Evolutionary conservation across 2,329 filamentous ascomycete species (phyloP).

Genomic region (Fulvia fulva): DNA sequence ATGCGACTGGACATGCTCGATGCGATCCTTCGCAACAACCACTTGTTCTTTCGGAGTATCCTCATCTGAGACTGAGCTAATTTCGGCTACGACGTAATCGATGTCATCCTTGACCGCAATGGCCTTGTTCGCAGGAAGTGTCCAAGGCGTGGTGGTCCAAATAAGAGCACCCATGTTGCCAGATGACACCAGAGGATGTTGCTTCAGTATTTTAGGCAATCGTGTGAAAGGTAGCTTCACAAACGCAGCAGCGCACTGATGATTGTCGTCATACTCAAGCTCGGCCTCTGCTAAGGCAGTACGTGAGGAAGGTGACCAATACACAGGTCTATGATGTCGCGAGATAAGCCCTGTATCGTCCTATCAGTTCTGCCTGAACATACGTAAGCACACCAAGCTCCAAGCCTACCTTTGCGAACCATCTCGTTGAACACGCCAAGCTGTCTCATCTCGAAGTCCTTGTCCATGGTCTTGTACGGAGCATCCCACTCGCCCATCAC

Average conservation of each 20-base stretch:
- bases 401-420: conserved; percentile 53
- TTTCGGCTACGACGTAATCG: conserved; percentile 54
- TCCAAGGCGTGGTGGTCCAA: conserved; percentile 99
- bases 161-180: conserved; percentile 72
- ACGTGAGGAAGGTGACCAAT: conserved; percentile 76
- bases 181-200: conserved; percentile 36
- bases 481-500: conserved; percentile 78
- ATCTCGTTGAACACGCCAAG: conserved; percentile 71
- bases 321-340: conserved; percentile 74
- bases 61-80: neutral
- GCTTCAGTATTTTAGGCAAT: conserved; percentile 42
- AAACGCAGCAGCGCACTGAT: conserved; percentile 69
- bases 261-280: conserved; percentile 74
- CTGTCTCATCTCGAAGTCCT: conserved; percentile 69
- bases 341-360: conserved; percentile 60
- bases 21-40: conserved; percentile 66
- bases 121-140: conserved; percentile 83
- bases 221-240: conserved; percentile 68
- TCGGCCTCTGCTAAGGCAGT: conserved; percentile 82
- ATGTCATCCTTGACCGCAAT: conserved; percentile 77
- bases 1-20: conserved; percentile 55
- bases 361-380: conserved; percentile 5
- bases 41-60: conserved; percentile 42
- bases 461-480: conserved; percentile 76
- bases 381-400: neutral